These are phyloP conservation scores for Xylariaceae sp. DNA, from an alignment of 2,329 filamentous ascomycete species.

Conservation along the genomic window DNA sequence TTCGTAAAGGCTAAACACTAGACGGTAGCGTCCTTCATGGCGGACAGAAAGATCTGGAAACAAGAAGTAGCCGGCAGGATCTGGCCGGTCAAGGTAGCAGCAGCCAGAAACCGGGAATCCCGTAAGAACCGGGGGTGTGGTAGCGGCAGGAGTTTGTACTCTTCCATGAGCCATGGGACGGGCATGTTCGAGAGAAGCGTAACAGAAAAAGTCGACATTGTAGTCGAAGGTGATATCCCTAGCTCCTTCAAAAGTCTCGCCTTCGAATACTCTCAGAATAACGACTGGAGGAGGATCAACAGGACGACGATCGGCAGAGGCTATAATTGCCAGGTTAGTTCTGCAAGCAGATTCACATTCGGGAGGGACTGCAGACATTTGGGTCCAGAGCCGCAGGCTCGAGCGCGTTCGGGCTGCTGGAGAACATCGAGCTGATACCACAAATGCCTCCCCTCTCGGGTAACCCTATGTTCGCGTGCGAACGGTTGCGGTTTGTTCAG, in stretches of 20 bases:
- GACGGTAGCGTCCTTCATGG: constrained; percentile 90
- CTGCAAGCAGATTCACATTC: background rate
- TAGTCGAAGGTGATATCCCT: constrained; percentile 86
- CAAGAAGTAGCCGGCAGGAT: constrained; percentile 86
- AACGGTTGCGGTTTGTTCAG: constrained; percentile 30
- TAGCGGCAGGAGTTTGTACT: constrained; percentile 68
- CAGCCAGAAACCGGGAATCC: constrained; percentile 95
- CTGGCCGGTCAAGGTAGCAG: constrained; percentile 90
- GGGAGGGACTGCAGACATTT: constrained; percentile 69
- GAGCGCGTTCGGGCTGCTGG: constrained; percentile 91
- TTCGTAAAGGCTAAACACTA: constrained; percentile 93
- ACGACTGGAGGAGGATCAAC: constrained; percentile 96
- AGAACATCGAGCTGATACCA: constrained; percentile 85
- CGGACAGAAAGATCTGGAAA: constrained; percentile 96
- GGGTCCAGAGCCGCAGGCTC: constrained; percentile 92
- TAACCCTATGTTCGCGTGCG: constrained; percentile 55
- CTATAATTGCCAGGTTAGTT: constrained; percentile 48
- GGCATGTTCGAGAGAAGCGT: constrained; percentile 86
- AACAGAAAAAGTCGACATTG: constrained; percentile 97
- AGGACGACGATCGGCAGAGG: constrained; percentile 85
- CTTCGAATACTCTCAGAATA: constrained; percentile 84
- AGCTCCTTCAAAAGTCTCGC: constrained; percentile 62
- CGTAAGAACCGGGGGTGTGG: constrained; percentile 82
- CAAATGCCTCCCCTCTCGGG: constrained; percentile 76
- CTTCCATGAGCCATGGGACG: constrained; percentile 83